A percentile compares a stretch with the other conserved stretches of the same genome.
phyloP scores from a whole-genome alignment of 2,329 filamentous ascomycete species.

The Cladosporium sp. region DNA sequence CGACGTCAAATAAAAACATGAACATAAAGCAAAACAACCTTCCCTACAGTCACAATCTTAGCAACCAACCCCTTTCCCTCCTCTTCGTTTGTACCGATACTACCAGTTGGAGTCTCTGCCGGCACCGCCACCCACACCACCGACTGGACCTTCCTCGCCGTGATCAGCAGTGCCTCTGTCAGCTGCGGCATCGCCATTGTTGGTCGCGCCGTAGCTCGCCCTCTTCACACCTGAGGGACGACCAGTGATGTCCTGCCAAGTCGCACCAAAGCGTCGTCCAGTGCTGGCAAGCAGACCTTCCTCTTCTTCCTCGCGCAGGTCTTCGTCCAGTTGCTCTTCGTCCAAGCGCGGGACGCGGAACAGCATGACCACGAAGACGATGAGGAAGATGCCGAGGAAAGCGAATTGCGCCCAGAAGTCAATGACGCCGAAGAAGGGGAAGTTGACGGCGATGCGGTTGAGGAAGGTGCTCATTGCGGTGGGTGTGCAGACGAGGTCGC shows the following conservation, averaged over 20 bases:
- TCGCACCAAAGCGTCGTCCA: slow-evolving; percentile 76
- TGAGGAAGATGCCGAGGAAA: slow-evolving; percentile 77
- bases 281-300: slow-evolving; percentile 87
- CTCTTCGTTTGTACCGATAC: background rate
- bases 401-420: slow-evolving; percentile 95
- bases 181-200: slow-evolving; percentile 16
- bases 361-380: slow-evolving; percentile 76
- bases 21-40: slow-evolving; percentile 1
- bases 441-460: slow-evolving; percentile 88
- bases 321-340: slow-evolving; percentile 77
- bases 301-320: slow-evolving; percentile 89
- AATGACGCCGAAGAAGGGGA: slow-evolving; percentile 90
- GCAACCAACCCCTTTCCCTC: background rate
- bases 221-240: slow-evolving; percentile 43
- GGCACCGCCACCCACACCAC: slow-evolving; percentile 18
- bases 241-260: slow-evolving; percentile 84
- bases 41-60: background rate
- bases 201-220: slow-evolving; percentile 31
- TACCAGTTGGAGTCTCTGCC: slow-evolving; percentile 22
- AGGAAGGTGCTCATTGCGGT: slow-evolving; percentile 90
- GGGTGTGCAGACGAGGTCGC: slow-evolving; percentile 81
- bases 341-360: slow-evolving; percentile 79
- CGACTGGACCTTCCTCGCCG: slow-evolving; percentile 19
- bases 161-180: slow-evolving; percentile 22
- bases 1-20: background rate